Evolutionary conservation across 2,329 filamentous ascomycete species (phyloP).

Genomic region (Apiospora saccharicola): DNA sequence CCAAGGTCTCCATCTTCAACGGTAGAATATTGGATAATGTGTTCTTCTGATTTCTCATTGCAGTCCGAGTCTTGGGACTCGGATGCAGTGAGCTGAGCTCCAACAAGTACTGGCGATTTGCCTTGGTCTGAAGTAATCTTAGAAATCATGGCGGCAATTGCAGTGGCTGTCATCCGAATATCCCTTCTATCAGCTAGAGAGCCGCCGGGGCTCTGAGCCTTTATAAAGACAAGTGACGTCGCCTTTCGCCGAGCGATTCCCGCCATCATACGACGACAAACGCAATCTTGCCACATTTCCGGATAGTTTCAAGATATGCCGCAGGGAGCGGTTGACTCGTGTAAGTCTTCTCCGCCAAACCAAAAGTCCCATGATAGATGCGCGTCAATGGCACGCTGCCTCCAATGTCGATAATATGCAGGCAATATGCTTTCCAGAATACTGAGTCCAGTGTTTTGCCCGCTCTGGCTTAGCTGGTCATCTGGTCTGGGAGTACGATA

Average conservation of each 20-base stretch:
- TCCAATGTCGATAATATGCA: background rate
- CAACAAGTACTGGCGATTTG: background rate
- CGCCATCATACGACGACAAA: background rate
- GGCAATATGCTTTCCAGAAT: background rate
- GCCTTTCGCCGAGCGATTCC: background rate
- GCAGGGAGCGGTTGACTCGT: slow-evolving; percentile 6
- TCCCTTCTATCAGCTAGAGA: background rate
- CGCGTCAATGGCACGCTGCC: background rate
- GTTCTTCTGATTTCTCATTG: background rate
- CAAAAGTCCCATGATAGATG: slow-evolving; percentile 7
- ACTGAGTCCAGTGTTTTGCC: background rate
- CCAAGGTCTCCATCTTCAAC: background rate
- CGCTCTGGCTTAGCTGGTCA: background rate
- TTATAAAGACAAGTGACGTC: background rate
- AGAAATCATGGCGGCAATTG: slow-evolving; percentile 9
- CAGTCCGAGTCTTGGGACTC: background rate
- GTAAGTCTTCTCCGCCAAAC: slow-evolving; percentile 6
- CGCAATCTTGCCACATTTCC: slow-evolving; percentile 1
- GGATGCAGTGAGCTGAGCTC: background rate
- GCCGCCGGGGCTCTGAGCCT: background rate
- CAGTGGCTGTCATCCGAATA: background rate
- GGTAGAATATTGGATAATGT: background rate
- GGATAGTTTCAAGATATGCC: slow-evolving; percentile 16
- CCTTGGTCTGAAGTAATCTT: background rate
- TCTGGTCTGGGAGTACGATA: background rate